A percentile compares a stretch with the other conserved stretches of the same genome.
These are phyloP conservation scores for Ampelomyces quisqualis DNA, from an alignment of 2,329 filamentous ascomycete genomes.

Conservation along the genomic window DNA sequence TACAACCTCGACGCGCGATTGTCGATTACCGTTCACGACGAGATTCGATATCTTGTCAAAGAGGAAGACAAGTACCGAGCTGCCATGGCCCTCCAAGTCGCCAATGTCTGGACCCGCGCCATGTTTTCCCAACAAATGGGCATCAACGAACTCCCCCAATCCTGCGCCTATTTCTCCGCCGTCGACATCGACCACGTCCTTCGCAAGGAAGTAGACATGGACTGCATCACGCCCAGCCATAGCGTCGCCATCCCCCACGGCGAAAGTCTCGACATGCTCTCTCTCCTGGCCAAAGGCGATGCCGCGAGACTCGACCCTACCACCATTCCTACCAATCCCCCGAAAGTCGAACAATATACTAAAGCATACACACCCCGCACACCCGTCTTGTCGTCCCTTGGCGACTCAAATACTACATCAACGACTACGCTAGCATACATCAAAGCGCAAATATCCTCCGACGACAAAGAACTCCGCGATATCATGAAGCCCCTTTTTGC, in stretches of 20 bases:
- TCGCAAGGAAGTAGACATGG: slow-evolving; percentile 98
- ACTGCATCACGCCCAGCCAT: slow-evolving; percentile 90
- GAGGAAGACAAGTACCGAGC: slow-evolving; percentile 82
- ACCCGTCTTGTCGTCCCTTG: slow-evolving; percentile 76
- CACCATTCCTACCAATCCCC: slow-evolving; percentile 59
- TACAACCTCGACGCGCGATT: slow-evolving; percentile 85
- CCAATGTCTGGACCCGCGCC: slow-evolving; percentile 93
- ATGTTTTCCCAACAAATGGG: slow-evolving; percentile 98
- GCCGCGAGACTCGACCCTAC: slow-evolving; percentile 67
- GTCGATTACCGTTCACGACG: slow-evolving; percentile 93
- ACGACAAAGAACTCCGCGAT: slow-evolving; percentile 71
- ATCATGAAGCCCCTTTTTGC: slow-evolving; percentile 61
- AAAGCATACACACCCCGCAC: slow-evolving; percentile 73
- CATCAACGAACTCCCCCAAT: slow-evolving; percentile 90
- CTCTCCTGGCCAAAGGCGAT: slow-evolving; percentile 73
- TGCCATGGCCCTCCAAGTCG: slow-evolving; percentile 89
- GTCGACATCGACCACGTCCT: slow-evolving; percentile 93
- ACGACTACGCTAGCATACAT: slow-evolving; percentile 61
- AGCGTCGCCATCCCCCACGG: slow-evolving; percentile 74
- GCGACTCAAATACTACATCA: slow-evolving; percentile 41
- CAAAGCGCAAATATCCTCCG: slow-evolving; percentile 76
- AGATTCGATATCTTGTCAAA: slow-evolving; percentile 90
- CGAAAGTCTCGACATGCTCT: slow-evolving; percentile 78
- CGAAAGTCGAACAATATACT: slow-evolving; percentile 60
- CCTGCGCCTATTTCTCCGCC: slow-evolving; percentile 92